Conservation (phyloP, 2,329 filamentous ascomycete genomes). For the Aureobasidium uvarum region DNA sequence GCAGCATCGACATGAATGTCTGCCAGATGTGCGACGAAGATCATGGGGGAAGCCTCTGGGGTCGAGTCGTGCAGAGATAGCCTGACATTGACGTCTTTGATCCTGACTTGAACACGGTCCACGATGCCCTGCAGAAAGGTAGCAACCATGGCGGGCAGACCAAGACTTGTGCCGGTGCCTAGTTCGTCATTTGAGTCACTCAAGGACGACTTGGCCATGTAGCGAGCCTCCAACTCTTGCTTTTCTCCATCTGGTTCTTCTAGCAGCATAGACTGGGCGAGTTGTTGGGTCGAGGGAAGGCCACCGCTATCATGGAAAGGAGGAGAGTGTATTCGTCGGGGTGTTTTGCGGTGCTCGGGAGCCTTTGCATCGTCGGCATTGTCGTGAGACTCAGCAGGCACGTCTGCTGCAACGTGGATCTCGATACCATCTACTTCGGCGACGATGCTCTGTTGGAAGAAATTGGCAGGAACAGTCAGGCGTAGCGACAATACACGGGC, state of each 20-base stretch:
- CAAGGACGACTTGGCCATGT: conserved; percentile 60
- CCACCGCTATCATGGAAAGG: conserved; percentile 36
- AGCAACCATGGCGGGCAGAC: conserved; percentile 67
- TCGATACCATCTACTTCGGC: conserved; percentile 81
- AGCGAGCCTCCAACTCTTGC: conserved; percentile 65
- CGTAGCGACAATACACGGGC: conserved; percentile 74
- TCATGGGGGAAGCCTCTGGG: neutral
- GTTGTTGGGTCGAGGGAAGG: conserved; percentile 67
- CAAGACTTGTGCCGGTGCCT: conserved; percentile 69
- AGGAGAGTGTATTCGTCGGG: conserved; percentile 38
- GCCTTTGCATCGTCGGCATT: conserved; percentile 34
- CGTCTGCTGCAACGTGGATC: conserved; percentile 50
- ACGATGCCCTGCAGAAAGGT: conserved; percentile 71
- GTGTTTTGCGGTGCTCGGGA: conserved; percentile 39
- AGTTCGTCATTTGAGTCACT: conserved; percentile 59
- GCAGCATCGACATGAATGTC: conserved; percentile 4
- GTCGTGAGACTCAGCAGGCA: conserved; percentile 20
- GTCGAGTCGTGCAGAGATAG: neutral
- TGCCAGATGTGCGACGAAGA: neutral
- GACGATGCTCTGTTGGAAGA: conserved; percentile 78
- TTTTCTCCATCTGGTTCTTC: conserved; percentile 66
- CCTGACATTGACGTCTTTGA: conserved; percentile 64
- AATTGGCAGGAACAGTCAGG: conserved; percentile 81
- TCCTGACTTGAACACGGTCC: conserved; percentile 66
- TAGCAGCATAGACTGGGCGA: conserved; percentile 76